Base-by-base conservation (phyloP, 1,284 basidiomycete genomes). In the Bjerkandera adusta region DNA sequence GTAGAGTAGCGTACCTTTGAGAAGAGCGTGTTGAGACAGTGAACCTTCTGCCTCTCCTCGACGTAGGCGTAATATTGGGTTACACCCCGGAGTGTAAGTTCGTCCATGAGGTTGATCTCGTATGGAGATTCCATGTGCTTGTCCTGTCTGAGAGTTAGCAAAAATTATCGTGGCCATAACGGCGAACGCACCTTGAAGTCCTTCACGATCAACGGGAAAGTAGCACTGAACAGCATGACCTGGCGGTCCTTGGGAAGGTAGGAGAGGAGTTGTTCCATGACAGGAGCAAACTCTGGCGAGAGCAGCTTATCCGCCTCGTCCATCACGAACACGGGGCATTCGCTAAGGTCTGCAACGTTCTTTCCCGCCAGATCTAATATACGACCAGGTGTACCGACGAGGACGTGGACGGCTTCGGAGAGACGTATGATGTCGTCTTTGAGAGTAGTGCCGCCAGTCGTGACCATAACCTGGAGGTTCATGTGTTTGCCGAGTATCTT, bases 101-200 rank as follows among this genome's bases (percentile, higher is more conserved):
- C 96, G 63, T 99, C 97, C 97, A 99, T 99, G 66, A 99, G 85
- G 71, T 99, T 99, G 73, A 98, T 97, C 70, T 97, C 94, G 70
- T 97, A 90, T 6, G 96, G 94, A 55, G 88, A 84, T 54, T 83
- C 85, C 96, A 99, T 98, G 75, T 98, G 91, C 69, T 97, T 96
- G 65, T 97, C 95, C 92, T 95, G n/a, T n/a, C n/a, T n/a, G n/a
- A n/a, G n/a, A n/a, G n/a, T n/a, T n/a, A n/a, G n/a, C n/a, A 36
- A 37, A 16, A 16, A 42, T n/a, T 29, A 36, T 49, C 37, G 35
- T 13, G 16, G 13, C 24, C 29, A 15, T 13, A 27, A 24, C 38
- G 41, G 33, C 21, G 35, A 21, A 65, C 73, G 49, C 51, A 87
- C 92, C 76, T 97, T 97, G 77, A 99, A 99, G 69, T 97, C 93